Base-by-base conservation (phyloP, 345 rosid species). In the Citrus sp. region DNA sequence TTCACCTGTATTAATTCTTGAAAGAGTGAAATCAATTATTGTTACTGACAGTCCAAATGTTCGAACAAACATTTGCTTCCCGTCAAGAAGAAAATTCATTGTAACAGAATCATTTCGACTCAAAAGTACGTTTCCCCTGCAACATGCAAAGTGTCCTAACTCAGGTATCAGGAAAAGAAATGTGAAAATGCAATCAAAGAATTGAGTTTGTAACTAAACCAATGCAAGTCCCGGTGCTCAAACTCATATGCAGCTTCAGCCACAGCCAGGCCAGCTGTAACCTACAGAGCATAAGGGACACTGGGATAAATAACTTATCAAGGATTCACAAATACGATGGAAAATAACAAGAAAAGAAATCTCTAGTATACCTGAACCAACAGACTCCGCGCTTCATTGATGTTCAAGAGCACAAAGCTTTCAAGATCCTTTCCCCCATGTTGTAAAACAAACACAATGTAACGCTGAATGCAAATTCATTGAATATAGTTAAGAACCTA, bases 361-460 rank as follows among this genome's bases (percentile, higher is more conserved):
- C 62, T 66, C 24, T 56, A 70, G 22, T 55, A 73, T 86, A 92
- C 99, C 93, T 96, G 99, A 62, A 89, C 87, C 84, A 96, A 67
- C 77, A 92, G 87, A 87, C 97, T 94, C 51, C 86, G 82, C 13
- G 95, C 95, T 90, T 96, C 99, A 74, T 90, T 91, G 66, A 87
- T 92, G 75, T 90, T 94, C 76, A 83, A 74, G 66, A 96, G 90
- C 55, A 94, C 97, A 76, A 96, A 96, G 82, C 92, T 85, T 86
- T 96, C 99, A 73, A 96, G 97, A 89, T 96, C 98, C 84, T 91
- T 89, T 30, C 99, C 99, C 21, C 99, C 99, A 80, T 96, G 99
- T 87, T 89, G 92, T 73, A 96, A 82, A 79, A 94, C 94, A 87
- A 96, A 94, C 77, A 92, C 92, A 32, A 94, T 89, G 79, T 89